A percentile compares a stretch with the other conserved stretches of the same genome.
phyloP scores from a whole-genome alignment of 371 early-diverging fungal genomes.

The Basidiobolus meristosporus region DNA sequence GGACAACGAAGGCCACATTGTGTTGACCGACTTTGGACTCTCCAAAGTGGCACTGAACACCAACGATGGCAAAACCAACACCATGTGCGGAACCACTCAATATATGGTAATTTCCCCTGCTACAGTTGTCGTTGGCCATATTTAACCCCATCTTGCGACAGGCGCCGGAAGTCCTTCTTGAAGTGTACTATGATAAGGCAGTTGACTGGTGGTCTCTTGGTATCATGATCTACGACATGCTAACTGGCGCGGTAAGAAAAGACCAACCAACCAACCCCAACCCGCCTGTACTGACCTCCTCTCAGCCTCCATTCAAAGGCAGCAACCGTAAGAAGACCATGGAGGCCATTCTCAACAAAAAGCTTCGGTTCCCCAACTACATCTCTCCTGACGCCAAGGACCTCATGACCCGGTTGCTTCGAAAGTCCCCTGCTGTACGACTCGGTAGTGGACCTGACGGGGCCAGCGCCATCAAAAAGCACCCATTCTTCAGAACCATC shows the following conservation, averaged over 20 bases:
- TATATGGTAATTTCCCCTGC: no score
- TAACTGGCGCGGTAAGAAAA: constrained; percentile 51
- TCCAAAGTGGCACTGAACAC: constrained; percentile 51
- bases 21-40: constrained; percentile 60
- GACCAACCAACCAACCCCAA: constrained; percentile 65
- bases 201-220: constrained; percentile 74
- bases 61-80: constrained; percentile 22
- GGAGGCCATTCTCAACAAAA: constrained; percentile 30
- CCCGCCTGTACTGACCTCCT: constrained; percentile 58
- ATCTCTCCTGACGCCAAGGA: constrained; percentile 14
- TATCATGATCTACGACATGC: constrained; percentile 51
- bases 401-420: constrained; percentile 25
- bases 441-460: constrained; percentile 25
- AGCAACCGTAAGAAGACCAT: constrained; percentile 22
- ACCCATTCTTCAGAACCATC: constrained; percentile 54
- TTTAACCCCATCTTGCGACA: no score
- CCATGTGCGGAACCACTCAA: constrained; percentile 65
- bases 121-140: no score
- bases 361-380: constrained; percentile 24
- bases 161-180: constrained; percentile 48
- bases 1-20: constrained; percentile 42
- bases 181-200: constrained; percentile 28
- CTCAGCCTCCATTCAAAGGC: constrained; percentile 35
- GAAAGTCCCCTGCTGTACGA: constrained; percentile 26
- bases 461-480: constrained; percentile 41